phyloP scores from a whole-genome alignment of 2,329 filamentous ascomycete genomes.

The Fusarium xyrophilum region DNA sequence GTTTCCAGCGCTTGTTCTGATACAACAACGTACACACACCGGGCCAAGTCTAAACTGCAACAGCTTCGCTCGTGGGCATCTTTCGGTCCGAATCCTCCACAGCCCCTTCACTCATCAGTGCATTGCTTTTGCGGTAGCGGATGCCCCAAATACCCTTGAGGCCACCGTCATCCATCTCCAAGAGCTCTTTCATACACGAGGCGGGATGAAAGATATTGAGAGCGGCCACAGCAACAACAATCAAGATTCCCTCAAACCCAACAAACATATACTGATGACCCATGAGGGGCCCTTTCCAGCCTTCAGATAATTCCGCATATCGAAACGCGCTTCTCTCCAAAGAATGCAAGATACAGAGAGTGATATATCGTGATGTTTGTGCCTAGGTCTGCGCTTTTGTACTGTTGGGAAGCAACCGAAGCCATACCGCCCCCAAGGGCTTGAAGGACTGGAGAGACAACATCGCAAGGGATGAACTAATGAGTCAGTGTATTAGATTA shows the following conservation, averaged over 20 bases:
- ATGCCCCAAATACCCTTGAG: slow-evolving; percentile 41
- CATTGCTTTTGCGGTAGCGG: slow-evolving; percentile 24
- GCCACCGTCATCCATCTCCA: slow-evolving; percentile 39
- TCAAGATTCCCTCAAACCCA: slow-evolving; percentile 63
- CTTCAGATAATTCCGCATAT: slow-evolving; percentile 69
- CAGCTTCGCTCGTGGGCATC: slow-evolving; percentile 1
- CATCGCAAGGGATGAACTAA: slow-evolving; percentile 69
- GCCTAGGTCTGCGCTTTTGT: slow-evolving; percentile 49
- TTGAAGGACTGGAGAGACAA: slow-evolving; percentile 67
- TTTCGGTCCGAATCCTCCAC: slow-evolving; percentile 23
- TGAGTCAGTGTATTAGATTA: not conserved
- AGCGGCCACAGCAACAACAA: slow-evolving; percentile 53
- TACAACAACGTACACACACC: not conserved
- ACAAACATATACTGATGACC: slow-evolving; percentile 62
- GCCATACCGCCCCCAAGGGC: slow-evolving; percentile 65
- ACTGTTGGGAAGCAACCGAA: slow-evolving; percentile 50
- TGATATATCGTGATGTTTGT: slow-evolving; percentile 68
- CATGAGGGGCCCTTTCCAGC: slow-evolving; percentile 68
- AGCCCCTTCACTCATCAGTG: slow-evolving; percentile 4
- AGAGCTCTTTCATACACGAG: slow-evolving; percentile 40
- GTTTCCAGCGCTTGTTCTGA: not conserved
- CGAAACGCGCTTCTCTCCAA: slow-evolving; percentile 69
- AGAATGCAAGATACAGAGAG: slow-evolving; percentile 69
- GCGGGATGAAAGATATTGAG: slow-evolving; percentile 52
- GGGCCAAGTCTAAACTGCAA: slow-evolving; percentile 9